Conservation (phyloP, 805 yeast species). For the Pichia membranifaciens region DNA sequence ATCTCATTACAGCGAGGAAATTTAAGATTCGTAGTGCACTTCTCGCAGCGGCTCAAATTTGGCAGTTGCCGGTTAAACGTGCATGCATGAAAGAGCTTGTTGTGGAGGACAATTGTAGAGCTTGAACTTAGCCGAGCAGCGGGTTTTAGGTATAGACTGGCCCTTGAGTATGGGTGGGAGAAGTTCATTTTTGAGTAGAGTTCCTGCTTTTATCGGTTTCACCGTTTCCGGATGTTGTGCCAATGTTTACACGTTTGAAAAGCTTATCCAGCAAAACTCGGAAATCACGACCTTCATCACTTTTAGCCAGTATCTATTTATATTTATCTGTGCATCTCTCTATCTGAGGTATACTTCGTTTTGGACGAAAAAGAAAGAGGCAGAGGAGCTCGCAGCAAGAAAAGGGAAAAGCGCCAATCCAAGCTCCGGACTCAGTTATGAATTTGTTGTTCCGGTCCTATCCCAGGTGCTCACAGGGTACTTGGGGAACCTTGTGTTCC, state of each 20-base stretch:
- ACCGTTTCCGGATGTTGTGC: slow-evolving; percentile 73
- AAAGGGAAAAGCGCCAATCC: background rate
- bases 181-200: background rate
- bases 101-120: no score
- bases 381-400: background rate
- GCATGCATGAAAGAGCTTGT: no score
- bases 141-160: no score
- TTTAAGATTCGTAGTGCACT: no score
- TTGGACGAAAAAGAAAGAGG: background rate
- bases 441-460: slow-evolving; percentile 40
- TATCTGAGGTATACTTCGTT: slow-evolving; percentile 25
- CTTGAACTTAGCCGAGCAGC: no score
- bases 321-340: slow-evolving; percentile 39
- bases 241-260: slow-evolving; percentile 60
- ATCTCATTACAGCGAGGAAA: no score
- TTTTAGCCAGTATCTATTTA: slow-evolving; percentile 49
- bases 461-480: slow-evolving; percentile 47
- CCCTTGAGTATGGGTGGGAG: no score
- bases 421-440: slow-evolving; percentile 17
- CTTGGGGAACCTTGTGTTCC: slow-evolving; percentile 54
- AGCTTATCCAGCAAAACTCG: slow-evolving; percentile 35
- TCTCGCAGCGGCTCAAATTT: no score
- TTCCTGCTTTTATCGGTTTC: slow-evolving; percentile 19
- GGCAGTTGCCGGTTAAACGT: no score
- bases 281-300: slow-evolving; percentile 48